Evolutionary conservation across 805 yeast species (phyloP).

Genomic region (Candida odintsovae): DNA sequence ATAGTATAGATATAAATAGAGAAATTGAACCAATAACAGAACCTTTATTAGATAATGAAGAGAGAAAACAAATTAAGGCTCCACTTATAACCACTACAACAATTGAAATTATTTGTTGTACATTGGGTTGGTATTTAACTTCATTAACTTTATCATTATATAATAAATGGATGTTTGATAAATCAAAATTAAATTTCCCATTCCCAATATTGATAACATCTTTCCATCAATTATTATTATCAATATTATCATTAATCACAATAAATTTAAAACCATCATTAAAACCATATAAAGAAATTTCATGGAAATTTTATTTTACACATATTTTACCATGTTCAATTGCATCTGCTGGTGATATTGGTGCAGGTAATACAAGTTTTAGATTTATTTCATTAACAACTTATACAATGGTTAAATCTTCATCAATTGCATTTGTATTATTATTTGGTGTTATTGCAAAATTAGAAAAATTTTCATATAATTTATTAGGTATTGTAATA

Average conservation of each 20-base stretch:
- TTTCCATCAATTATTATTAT: slow-evolving; percentile 74
- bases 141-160: slow-evolving; percentile 70
- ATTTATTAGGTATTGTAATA: slow-evolving; percentile 60
- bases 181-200: slow-evolving; percentile 61
- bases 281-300: slow-evolving; percentile 11
- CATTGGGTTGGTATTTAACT: slow-evolving; percentile 62
- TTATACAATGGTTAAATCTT: slow-evolving; percentile 90
- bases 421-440: slow-evolving; percentile 82
- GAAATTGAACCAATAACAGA: background rate
- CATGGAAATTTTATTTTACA: slow-evolving; percentile 36
- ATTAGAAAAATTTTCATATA: slow-evolving; percentile 68
- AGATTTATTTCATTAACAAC: slow-evolving; percentile 73
- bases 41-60: background rate
- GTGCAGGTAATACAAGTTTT: slow-evolving; percentile 82
- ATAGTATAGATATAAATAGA: background rate
- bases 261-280: slow-evolving; percentile 15
- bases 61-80: background rate
- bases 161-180: slow-evolving; percentile 96
- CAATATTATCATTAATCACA: slow-evolving; percentile 35
- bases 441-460: slow-evolving; percentile 80
- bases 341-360: slow-evolving; percentile 91
- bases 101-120: slow-evolving; percentile 13
- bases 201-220: slow-evolving; percentile 85
- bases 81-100: slow-evolving; percentile 11
- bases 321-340: slow-evolving; percentile 78